These are phyloP conservation scores for Ophiocordyceps sinensis DNA, from an alignment of 2,329 filamentous ascomycete species.

Conservation along the genomic window DNA sequence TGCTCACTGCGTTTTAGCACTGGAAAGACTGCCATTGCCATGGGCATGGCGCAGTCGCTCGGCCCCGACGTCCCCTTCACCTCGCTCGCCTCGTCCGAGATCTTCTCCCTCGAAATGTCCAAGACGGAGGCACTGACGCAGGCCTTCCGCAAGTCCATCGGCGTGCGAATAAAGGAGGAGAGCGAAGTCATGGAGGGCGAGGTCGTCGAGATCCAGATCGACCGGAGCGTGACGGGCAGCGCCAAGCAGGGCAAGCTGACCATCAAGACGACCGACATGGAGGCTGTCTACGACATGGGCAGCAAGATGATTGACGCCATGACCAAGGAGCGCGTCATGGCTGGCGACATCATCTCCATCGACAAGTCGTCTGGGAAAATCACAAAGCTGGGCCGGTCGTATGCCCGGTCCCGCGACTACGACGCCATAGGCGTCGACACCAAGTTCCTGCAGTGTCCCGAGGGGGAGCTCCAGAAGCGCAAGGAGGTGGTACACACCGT, in stretches of 20 bases:
- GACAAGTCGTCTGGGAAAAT: slow-evolving; percentile 98
- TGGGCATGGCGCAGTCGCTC: slow-evolving; percentile 96
- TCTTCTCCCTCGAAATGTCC: slow-evolving; percentile 98
- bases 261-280: slow-evolving; percentile 99
- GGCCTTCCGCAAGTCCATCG: slow-evolving; percentile 97
- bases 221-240: slow-evolving; percentile 87
- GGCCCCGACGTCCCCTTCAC: slow-evolving; percentile 94
- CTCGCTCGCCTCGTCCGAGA: slow-evolving; percentile 87
- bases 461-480: slow-evolving; percentile 92
- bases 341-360: slow-evolving; percentile 94
- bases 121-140: slow-evolving; percentile 97
- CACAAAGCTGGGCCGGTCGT: slow-evolving; percentile 89
- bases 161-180: slow-evolving; percentile 96
- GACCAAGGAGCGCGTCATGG: slow-evolving; percentile 98
- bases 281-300: slow-evolving; percentile 98
- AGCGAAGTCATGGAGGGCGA: slow-evolving; percentile 99
- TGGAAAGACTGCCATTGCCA: slow-evolving; percentile 95
- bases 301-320: slow-evolving; percentile 99
- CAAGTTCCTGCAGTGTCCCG: slow-evolving; percentile 94
- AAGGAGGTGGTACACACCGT: slow-evolving; percentile 97
- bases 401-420: slow-evolving; percentile 90
- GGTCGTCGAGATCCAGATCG: slow-evolving; percentile 97
- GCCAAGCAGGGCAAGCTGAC: slow-evolving; percentile 98
- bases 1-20: slow-evolving; percentile 42
- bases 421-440: slow-evolving; percentile 98